These are phyloP conservation scores for Tuber microsphaerosporum DNA, from an alignment of 495 filamentous ascomycete genomes.

Conservation along the genomic window DNA sequence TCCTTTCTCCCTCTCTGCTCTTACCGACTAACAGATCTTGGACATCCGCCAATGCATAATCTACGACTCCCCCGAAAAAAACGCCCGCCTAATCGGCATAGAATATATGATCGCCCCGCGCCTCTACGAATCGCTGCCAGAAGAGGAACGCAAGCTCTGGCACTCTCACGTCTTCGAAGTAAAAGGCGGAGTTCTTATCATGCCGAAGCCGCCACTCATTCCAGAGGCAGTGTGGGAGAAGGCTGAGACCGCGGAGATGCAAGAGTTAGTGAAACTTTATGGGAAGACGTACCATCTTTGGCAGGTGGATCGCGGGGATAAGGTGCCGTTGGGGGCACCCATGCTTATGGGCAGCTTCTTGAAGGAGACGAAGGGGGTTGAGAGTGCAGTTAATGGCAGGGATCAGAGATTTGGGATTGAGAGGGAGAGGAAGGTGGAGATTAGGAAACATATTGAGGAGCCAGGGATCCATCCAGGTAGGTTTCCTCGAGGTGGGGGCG, in stretches of 20 bases:
- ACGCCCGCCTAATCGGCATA: conserved; percentile 70
- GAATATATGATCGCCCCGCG: conserved; percentile 84
- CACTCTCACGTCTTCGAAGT: conserved; percentile 82
- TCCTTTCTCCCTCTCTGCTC: conserved; percentile 12
- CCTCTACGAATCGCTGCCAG: conserved; percentile 59
- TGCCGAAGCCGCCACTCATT: conserved; percentile 60
- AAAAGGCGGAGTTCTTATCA: conserved; percentile 75
- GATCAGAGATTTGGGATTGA: conserved; percentile 61
- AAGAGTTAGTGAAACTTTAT: conserved; percentile 61
- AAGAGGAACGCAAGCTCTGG: conserved; percentile 66
- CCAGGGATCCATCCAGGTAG: conserved; percentile 56
- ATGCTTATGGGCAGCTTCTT: conserved; percentile 73
- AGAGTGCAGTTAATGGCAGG: conserved; percentile 55
- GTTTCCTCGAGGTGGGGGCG: conserved; percentile 15
- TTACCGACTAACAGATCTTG: conserved; percentile 28
- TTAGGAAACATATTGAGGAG: conserved; percentile 54
- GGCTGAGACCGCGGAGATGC: conserved; percentile 75
- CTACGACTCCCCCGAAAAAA: conserved; percentile 61
- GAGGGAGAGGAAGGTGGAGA: conserved; percentile 55
- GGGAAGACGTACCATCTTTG: conserved; percentile 90
- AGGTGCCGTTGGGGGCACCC: conserved; percentile 65
- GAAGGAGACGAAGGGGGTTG: conserved; percentile 51
- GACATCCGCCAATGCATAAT: conserved; percentile 77
- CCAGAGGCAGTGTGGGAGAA: conserved; percentile 59
- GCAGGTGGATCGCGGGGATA: conserved; percentile 76